Conservation (phyloP, 495 filamentous ascomycete genomes). For the Cladorrhinum samala region DNA sequence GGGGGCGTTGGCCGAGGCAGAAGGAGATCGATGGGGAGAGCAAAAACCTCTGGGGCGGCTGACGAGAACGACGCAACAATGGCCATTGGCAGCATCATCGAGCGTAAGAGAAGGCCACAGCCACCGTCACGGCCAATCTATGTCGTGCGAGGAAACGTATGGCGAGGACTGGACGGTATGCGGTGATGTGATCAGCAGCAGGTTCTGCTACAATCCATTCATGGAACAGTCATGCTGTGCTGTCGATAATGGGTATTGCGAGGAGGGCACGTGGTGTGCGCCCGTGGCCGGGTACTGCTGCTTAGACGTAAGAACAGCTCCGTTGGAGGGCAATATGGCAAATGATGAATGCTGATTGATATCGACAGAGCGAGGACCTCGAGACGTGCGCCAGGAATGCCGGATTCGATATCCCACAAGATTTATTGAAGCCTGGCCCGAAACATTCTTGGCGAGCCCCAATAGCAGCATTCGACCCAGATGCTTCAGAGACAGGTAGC, state of each 20-base stretch:
- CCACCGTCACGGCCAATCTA: constrained; percentile 10
- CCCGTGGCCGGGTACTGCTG: constrained; percentile 40
- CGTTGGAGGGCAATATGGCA: too few relatives aligned
- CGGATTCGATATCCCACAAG: constrained; percentile 26
- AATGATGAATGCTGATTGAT: background rate
- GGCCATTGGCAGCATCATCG: too few relatives aligned
- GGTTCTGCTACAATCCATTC: constrained; percentile 32
- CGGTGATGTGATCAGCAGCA: constrained; percentile 28
- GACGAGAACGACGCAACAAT: background rate
- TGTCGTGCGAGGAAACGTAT: constrained; percentile 34
- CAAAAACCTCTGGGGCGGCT: background rate
- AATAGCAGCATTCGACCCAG: background rate
- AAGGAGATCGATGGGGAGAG: too few relatives aligned
- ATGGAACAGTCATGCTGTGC: constrained; percentile 36
- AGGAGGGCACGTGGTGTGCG: constrained; percentile 32
- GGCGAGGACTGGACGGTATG: constrained; percentile 30
- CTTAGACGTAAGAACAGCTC: constrained; percentile 32
- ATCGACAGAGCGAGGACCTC: constrained; percentile 31
- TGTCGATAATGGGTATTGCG: constrained; percentile 34
- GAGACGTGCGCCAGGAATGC: constrained; percentile 30
- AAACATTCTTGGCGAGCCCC: background rate
- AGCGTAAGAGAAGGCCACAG: too few relatives aligned
- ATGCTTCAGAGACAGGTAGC: background rate
- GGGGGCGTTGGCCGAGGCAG: too few relatives aligned
- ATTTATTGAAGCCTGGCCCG: background rate